These are phyloP conservation scores for Ruellia speciosa DNA, from an alignment of 305 asterid species.

Conservation along the genomic window DNA sequence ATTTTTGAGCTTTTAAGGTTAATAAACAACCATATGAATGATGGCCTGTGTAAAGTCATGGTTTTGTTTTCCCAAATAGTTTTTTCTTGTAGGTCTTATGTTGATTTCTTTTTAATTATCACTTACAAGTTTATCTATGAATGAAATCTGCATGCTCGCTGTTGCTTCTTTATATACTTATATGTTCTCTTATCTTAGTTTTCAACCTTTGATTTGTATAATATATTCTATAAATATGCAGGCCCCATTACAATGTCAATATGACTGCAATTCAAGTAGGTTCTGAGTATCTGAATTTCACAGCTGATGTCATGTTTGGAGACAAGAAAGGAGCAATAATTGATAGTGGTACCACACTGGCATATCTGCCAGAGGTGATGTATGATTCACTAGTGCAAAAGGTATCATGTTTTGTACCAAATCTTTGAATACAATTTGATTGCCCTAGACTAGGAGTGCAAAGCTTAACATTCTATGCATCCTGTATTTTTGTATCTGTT, in stretches of 20 bases:
- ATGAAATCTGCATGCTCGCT: neutral
- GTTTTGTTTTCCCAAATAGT: neutral
- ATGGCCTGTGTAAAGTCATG: neutral
- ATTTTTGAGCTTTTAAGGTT: neutral
- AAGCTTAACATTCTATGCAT: constrained; percentile 27
- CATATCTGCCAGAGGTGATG: constrained; percentile 81
- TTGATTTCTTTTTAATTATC: neutral
- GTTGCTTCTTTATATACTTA: neutral
- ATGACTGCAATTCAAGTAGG: constrained; percentile 89
- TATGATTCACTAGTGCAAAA: constrained; percentile 63
- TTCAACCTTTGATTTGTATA: constrained; percentile 3
- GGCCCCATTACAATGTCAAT: constrained; percentile 98
- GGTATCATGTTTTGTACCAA: constrained; percentile 33
- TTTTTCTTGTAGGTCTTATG: neutral
- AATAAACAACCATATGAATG: neutral
- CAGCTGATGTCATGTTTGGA: constrained; percentile 47
- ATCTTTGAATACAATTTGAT: constrained; percentile 15
- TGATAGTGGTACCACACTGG: constrained; percentile 97
- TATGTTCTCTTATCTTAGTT: no score
- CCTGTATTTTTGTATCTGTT: constrained; percentile 18
- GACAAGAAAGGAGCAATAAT: constrained; percentile 77
- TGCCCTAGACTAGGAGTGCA: constrained; percentile 14
- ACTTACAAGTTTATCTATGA: neutral
- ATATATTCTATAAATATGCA: constrained; percentile 25
- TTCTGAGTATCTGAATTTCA: constrained; percentile 49